Conservation (phyloP, 305 asterid species). For the Rubia tinctorum region DNA sequence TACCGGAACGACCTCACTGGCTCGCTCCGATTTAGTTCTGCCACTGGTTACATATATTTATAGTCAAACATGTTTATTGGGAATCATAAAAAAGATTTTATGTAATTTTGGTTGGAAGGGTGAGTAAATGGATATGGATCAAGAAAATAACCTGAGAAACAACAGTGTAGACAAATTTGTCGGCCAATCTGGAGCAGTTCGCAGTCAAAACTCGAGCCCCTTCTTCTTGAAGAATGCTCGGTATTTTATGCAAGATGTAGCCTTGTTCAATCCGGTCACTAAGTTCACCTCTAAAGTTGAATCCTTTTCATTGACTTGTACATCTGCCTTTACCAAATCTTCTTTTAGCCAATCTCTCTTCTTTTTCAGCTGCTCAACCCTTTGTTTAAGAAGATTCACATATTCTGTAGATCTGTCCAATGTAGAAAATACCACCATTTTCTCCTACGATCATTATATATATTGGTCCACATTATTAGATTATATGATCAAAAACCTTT, state of each 20-base stretch:
- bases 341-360: neutral
- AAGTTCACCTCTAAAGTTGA: conserved; percentile 6
- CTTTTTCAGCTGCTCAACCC: neutral
- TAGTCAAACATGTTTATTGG: too few species aligned
- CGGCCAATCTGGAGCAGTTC: neutral
- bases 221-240: conserved; percentile 11
- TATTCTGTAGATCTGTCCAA: neutral
- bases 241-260: neutral
- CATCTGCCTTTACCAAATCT: neutral
- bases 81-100: too few species aligned
- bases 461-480: neutral
- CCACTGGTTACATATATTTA: too few species aligned
- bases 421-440: too few species aligned
- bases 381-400: conserved; percentile 5
- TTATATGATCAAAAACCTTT: neutral
- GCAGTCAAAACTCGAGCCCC: neutral
- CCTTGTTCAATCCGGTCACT: neutral
- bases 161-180: neutral
- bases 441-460: too few species aligned
- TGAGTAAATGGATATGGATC: too few species aligned
- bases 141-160: conserved; percentile 4
- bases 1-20: too few species aligned
- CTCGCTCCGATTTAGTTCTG: too few species aligned
- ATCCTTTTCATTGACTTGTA: conserved; percentile 1
- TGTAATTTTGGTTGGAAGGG: too few species aligned